phyloP scores from a whole-genome alignment of 352 stramenopile species.

The Phytophthora sp. region DNA sequence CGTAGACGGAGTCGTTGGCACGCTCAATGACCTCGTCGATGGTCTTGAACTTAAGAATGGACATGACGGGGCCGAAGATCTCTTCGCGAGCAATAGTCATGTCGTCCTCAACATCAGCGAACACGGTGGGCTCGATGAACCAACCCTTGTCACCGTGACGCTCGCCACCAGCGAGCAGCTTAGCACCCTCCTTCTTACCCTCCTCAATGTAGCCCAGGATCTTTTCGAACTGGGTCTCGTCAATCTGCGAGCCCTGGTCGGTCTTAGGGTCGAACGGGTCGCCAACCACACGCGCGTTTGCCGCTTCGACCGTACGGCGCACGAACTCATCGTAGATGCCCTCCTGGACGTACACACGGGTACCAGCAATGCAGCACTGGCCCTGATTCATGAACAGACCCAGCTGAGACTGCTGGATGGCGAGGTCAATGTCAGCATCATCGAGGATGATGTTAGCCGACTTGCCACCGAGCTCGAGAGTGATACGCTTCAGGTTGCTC shows the following conservation, averaged over 20 bases:
- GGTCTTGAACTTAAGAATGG: constrained; percentile 86
- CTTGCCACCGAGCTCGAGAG: constrained; percentile 80
- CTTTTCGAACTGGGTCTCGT: constrained; percentile 72
- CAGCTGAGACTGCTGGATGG: constrained; percentile 46
- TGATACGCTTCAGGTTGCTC: constrained; percentile 76
- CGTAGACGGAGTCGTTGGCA: constrained; percentile 87
- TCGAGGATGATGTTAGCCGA: constrained; percentile 73
- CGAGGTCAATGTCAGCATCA: constrained; percentile 67
- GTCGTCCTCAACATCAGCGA: constrained; percentile 76
- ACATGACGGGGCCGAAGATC: constrained; percentile 92
- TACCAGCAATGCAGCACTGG: constrained; percentile 85
- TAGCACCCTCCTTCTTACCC: constrained; percentile 81
- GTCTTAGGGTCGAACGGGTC: constrained; percentile 49
- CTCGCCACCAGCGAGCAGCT: constrained; percentile 75
- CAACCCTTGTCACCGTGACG: constrained; percentile 62
- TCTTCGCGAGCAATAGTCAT: constrained; percentile 90
- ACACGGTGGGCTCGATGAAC: constrained; percentile 94
- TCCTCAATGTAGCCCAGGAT: constrained; percentile 84
- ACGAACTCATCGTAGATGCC: constrained; percentile 88
- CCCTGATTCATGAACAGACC: constrained; percentile 87
- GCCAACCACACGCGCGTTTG: constrained; percentile 59
- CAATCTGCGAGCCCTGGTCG: constrained; percentile 59
- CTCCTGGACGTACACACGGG: constrained; percentile 87
- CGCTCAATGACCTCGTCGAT: constrained; percentile 86
- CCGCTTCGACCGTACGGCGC: constrained; percentile 43